Base-by-base conservation (phyloP, 371 early-diverging fungal genomes). In the Basidiobolus meristosporus region DNA sequence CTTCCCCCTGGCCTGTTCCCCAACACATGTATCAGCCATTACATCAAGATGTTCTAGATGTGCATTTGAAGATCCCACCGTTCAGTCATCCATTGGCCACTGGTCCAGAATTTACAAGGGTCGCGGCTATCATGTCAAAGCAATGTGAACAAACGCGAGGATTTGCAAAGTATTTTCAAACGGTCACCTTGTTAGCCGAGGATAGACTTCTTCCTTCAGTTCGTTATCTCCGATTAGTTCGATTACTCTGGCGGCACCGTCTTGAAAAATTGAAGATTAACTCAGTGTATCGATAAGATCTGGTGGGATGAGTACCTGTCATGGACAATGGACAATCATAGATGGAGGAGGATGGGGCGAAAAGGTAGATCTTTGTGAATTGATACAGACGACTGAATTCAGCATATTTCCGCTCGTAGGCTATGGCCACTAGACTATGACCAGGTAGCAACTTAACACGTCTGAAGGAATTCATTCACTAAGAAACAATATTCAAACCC, bases 1-100 rank as follows among this genome's bases (percentile, higher is more conserved):
- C 63, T 62, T 21, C 80, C 77, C 31, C 77, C 76, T 4, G 73
- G 71, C 5, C n/a, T n/a, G n/a, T n/a, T n/a, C n/a, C n/a, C n/a
- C n/a, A n/a, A n/a, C n/a, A n/a, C n/a, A n/a, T n/a, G n/a, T n/a
- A n/a, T n/a, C n/a, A n/a, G n/a, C n/a, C n/a, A n/a, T n/a, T n/a
- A n/a, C n/a, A n/a, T n/a, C n/a, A n/a, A n/a, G n/a, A n/a, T n/a
- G n/a, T n/a, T n/a, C n/a, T n/a, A n/a, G n/a, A n/a, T n/a, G n/a
- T n/a, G n/a, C n/a, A n/a, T n/a, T n/a, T n/a, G n/a, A n/a, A n/a
- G n/a, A n/a, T n/a, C n/a, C n/a, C n/a, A n/a, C n/a, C 76, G 56
- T 42, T 80, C 80, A 0, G 77, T 80, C 80, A 77, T 80, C 77
- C 76, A 77, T 44, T 80, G 80, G 3, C 77, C 77, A 37, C 65